Percentiles rank a stretch among this genome's conserved stretches.
phyloP scores from a whole-genome alignment of 176 grass and related monocot genomes.

The Melocanna baccifera region DNA sequence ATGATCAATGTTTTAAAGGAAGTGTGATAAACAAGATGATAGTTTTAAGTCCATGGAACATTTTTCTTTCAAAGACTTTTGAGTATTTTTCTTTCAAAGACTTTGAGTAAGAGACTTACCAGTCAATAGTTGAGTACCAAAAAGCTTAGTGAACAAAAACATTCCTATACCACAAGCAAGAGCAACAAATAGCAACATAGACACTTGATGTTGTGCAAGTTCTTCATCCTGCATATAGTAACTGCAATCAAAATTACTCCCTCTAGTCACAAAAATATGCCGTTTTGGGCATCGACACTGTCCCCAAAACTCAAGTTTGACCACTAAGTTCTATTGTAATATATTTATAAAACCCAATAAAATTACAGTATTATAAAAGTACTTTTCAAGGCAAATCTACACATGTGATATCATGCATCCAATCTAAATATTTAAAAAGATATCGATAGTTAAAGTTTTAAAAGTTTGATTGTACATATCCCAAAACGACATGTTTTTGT shows the following conservation, averaged over 20 bases:
- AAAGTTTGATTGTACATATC: too few species aligned
- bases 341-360: too few species aligned
- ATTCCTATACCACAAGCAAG: slow-evolving; percentile 79
- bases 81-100: slow-evolving; percentile 2
- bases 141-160: slow-evolving; percentile 81
- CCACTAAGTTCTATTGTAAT: too few species aligned
- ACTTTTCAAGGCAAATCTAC: too few species aligned
- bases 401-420: too few species aligned
- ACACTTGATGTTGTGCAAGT: slow-evolving; percentile 87
- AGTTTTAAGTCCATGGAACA: not conserved
- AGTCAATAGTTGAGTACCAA: slow-evolving; percentile 66
- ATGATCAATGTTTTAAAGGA: not conserved
- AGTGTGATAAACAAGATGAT: slow-evolving; percentile 7
- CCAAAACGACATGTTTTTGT: too few species aligned
- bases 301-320: too few species aligned
- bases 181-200: slow-evolving; percentile 77
- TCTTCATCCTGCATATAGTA: slow-evolving; percentile 62
- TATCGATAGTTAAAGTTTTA: too few species aligned
- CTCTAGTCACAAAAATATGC: too few species aligned
- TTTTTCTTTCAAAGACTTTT: not conserved
- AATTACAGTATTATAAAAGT: too few species aligned
- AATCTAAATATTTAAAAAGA: too few species aligned
- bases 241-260: slow-evolving; percentile 16
- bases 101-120: slow-evolving; percentile 39
- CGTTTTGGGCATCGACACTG: too few species aligned